Base-by-base conservation (phyloP, 2,329 filamentous ascomycete species). In the Ceratocystis lukuohia region DNA sequence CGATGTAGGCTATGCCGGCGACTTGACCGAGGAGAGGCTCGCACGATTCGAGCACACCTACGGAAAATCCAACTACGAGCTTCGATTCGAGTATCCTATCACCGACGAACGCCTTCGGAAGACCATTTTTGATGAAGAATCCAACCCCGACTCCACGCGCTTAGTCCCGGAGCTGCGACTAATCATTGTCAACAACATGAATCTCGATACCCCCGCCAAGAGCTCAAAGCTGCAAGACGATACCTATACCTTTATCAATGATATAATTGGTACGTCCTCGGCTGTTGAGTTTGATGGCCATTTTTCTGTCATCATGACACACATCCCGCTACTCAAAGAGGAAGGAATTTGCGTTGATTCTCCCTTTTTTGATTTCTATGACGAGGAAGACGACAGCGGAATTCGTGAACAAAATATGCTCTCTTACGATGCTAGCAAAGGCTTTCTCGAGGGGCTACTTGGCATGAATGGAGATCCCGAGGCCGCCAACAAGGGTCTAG, bases 1-100 rank as follows among this genome's bases (percentile, higher is more conserved):
- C 74, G 94, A 99, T 74, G 87, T 99, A 72, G 94, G 94, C 44
- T 99, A 99, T 74, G 91, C 92, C 0, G 94, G 94, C 2, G 94
- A 99, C 74, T 81, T 97, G 69, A 91, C 88, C 50, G 77, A 81
- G n/a, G 80, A 84, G 69, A 84, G 91, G 2, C 80, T 96, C 65
- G 79, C 84, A 33, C 84, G 94, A 1, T 99, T 97, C 73, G 91
- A 96, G 76, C 80, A 82, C 25, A 82, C 83, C 1, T 99, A 96
- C 77, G 94, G 94, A 66, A 89, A 86, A 70, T 85, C 89, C 20
- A 96, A 97, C 74, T 99, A 96, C 81, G 91, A 96, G 72, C 81
- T 96, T 10, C 84, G 87, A 44, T 97, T 84, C 73, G 82, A 82
- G 74, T 74, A 88, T 68, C 81, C 83, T 65, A 69, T 81, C 65